phyloP scores from a whole-genome alignment of 2,329 filamentous ascomycete species.

The Anisogramma anomala region DNA sequence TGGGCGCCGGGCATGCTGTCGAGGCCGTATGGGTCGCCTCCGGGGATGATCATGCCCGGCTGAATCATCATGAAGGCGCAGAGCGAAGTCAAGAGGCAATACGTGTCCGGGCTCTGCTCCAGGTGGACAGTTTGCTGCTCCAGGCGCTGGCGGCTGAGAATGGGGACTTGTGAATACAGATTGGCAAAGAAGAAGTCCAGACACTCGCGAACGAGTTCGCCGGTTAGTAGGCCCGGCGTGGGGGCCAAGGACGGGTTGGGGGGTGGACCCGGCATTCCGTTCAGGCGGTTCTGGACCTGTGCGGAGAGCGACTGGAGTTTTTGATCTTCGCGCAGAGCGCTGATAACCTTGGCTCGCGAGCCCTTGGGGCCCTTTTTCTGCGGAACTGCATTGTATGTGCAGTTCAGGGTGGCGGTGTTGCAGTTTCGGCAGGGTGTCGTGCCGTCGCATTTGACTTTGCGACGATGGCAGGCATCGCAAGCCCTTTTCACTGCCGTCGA shows the following conservation, averaged over 20 bases:
- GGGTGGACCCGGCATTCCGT: constrained; percentile 39
- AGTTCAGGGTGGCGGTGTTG: constrained; percentile 51
- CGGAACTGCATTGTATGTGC: constrained; percentile 64
- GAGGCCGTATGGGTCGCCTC: constrained; percentile 42
- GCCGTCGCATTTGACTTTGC: constrained; percentile 65
- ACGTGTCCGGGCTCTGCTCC: constrained; percentile 50
- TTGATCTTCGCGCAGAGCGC: constrained; percentile 58
- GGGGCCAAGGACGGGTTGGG: constrained; percentile 38
- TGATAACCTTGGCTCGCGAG: constrained; percentile 63
- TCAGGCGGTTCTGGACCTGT: constrained; percentile 49
- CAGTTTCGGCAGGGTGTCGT: constrained; percentile 62
- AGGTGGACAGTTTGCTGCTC: constrained; percentile 48
- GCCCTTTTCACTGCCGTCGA: constrained; percentile 47
- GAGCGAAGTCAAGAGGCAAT: constrained; percentile 53
- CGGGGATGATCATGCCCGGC: constrained; percentile 52
- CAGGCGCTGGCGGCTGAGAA: constrained; percentile 46
- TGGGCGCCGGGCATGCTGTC: constrained; percentile 48
- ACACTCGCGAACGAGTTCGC: constrained; percentile 53
- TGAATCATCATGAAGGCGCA: constrained; percentile 59
- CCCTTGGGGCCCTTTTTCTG: constrained; percentile 70
- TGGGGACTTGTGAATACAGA: constrained; percentile 53
- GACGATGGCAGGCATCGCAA: constrained; percentile 62
- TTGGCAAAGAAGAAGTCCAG: constrained; percentile 58
- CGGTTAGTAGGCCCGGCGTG: constrained; percentile 48
- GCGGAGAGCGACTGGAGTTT: constrained; percentile 52